phyloP scores from a whole-genome alignment of 108 stramenopile genomes.

The Pseudonitzschia multistriata region DNA sequence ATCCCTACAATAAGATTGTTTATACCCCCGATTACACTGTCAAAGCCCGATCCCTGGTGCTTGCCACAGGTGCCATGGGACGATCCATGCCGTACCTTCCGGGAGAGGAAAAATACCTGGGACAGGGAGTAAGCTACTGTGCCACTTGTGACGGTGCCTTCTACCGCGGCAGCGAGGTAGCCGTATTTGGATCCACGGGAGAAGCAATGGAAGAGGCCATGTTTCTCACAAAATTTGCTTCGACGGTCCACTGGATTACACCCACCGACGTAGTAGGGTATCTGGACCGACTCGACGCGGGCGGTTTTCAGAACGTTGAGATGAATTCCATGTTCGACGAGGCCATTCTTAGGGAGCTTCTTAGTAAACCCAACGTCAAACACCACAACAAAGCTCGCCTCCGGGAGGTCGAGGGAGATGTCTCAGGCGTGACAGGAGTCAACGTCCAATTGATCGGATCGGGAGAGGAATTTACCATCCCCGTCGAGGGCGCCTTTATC shows the following conservation, averaged over 20 bases:
- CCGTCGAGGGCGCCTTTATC: slow-evolving; percentile 60
- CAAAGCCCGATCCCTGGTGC: slow-evolving; percentile 45
- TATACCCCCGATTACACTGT: slow-evolving; percentile 35
- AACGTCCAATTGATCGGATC: slow-evolving; percentile 6
- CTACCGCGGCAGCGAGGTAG: slow-evolving; percentile 71
- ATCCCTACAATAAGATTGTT: slow-evolving; percentile 27
- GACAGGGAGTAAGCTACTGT: slow-evolving; percentile 86
- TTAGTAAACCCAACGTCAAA: slow-evolving; percentile 37
- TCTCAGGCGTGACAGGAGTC: slow-evolving; percentile 48
- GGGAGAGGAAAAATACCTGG: slow-evolving; percentile 75
- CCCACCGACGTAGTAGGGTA: slow-evolving; percentile 10
- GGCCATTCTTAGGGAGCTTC: slow-evolving; percentile 26
- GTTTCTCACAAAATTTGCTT: slow-evolving; percentile 64
- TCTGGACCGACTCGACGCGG: slow-evolving; percentile 11
- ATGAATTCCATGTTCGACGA: slow-evolving; percentile 32
- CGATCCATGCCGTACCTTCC: slow-evolving; percentile 49
- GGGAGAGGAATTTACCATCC: slow-evolving; percentile 27
- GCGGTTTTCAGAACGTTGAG: slow-evolving; percentile 7
- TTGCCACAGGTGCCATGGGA: slow-evolving; percentile 87
- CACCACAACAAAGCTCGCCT: slow-evolving; percentile 39
- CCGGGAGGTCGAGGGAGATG: slow-evolving; percentile 47
- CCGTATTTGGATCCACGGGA: slow-evolving; percentile 51
- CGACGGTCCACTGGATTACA: slow-evolving; percentile 61
- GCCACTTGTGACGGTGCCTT: slow-evolving; percentile 91
- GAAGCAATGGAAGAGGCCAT: slow-evolving; percentile 76